A percentile compares a stretch with the other conserved stretches of the same genome.
Evolutionary conservation across 2,329 filamentous ascomycete genomes (phyloP).

Genomic region (Colletotrichum godetiae): DNA sequence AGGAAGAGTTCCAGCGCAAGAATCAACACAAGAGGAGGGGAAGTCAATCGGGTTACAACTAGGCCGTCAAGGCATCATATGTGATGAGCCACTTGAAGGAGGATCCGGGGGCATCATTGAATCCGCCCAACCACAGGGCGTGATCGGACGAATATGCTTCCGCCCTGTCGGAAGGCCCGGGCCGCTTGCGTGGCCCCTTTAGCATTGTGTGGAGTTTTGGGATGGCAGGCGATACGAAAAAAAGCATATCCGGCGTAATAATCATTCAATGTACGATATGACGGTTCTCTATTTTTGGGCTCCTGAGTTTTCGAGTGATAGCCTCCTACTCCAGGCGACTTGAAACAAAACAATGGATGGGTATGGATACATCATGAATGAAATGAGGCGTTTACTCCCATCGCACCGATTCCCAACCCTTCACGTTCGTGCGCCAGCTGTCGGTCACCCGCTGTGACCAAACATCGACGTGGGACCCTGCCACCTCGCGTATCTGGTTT

Average conservation of each 20-base stretch:
- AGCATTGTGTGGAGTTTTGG: neutral
- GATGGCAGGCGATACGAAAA: neutral
- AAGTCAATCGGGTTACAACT: neutral
- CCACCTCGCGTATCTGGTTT: constrained; percentile 21
- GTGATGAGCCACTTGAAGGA: neutral
- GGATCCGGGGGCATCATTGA: no score
- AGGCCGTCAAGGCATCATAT: neutral
- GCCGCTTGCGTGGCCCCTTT: neutral
- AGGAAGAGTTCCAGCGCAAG: constrained; percentile 49
- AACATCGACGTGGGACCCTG: constrained; percentile 14
- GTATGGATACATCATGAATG: neutral
- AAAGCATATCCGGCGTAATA: constrained; percentile 13
- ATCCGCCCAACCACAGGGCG: neutral
- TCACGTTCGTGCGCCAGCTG: constrained; percentile 40
- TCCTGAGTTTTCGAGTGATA: neutral
- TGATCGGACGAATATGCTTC: neutral
- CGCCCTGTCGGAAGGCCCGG: neutral
- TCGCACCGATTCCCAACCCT: constrained; percentile 40
- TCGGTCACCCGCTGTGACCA: constrained; percentile 39
- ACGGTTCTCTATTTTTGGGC: constrained; percentile 22
- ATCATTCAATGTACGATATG: neutral
- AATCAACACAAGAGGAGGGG: constrained; percentile 50
- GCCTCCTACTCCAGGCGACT: neutral
- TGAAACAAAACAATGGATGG: neutral
- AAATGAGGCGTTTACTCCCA: constrained; percentile 37